Evolutionary conservation across 805 yeast genomes (phyloP).

Genomic region (Myxozyma kluyveri): DNA sequence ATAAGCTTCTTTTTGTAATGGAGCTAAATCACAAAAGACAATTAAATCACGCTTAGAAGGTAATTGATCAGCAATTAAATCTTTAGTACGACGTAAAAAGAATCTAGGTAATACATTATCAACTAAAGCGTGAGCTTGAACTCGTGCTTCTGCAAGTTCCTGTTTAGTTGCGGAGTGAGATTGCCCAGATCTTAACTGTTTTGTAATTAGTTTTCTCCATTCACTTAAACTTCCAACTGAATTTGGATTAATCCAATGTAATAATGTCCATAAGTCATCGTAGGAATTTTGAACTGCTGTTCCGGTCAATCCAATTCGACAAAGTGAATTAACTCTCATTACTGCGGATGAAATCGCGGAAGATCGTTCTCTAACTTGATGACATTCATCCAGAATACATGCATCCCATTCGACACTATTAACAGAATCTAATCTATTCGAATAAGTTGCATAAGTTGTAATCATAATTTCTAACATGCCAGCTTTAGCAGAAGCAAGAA

Average conservation of each 20-base stretch:
- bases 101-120: slow-evolving; percentile 17
- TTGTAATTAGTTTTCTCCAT: slow-evolving; percentile 11
- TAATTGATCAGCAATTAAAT: slow-evolving; percentile 24
- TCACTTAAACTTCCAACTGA: slow-evolving; percentile 7
- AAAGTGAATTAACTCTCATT: slow-evolving; percentile 15
- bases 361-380: slow-evolving; percentile 10
- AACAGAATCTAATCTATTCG: slow-evolving; percentile 7
- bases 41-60: slow-evolving; percentile 23
- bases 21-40: slow-evolving; percentile 20
- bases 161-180: slow-evolving; percentile 14
- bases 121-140: not conserved
- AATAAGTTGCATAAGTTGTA: slow-evolving; percentile 23
- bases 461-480: slow-evolving; percentile 23
- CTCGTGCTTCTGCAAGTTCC: slow-evolving; percentile 17
- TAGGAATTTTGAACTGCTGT: slow-evolving; percentile 25
- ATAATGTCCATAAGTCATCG: slow-evolving; percentile 23
- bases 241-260: slow-evolving; percentile 26
- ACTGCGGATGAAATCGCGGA: slow-evolving; percentile 16
- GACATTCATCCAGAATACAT: slow-evolving; percentile 24
- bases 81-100: slow-evolving; percentile 22
- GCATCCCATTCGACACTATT: slow-evolving; percentile 24
- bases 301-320: slow-evolving; percentile 28
- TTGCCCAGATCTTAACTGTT: slow-evolving; percentile 22
- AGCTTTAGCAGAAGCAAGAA: slow-evolving; percentile 11
- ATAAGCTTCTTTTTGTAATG: slow-evolving; percentile 20